Conservation (phyloP, 2,329 filamentous ascomycete genomes). For the Stemphylium vesicarium region DNA sequence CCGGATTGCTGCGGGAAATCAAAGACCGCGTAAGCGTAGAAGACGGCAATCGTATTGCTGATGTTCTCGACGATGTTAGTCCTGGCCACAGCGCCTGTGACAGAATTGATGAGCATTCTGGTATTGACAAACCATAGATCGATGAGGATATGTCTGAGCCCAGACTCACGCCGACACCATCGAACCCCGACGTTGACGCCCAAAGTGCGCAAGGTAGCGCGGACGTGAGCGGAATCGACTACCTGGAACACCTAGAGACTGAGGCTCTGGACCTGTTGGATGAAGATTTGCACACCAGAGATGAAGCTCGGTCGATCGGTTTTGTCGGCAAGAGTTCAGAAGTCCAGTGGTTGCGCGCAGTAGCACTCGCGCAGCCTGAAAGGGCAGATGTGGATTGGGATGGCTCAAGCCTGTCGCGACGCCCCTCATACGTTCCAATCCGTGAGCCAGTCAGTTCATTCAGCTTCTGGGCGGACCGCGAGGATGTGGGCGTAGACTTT, state of each 20-base stretch:
- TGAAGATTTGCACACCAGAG: constrained; percentile 36
- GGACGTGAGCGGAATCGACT: constrained; percentile 13
- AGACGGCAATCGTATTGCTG: constrained; percentile 29
- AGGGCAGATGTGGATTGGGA: constrained; percentile 17
- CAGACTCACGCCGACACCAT: constrained; percentile 18
- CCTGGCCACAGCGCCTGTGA: neutral
- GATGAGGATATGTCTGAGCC: constrained; percentile 35
- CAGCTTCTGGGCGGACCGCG: constrained; percentile 44
- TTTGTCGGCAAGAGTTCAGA: constrained; percentile 45
- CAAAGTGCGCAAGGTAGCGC: constrained; percentile 19
- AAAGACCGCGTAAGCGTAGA: constrained; percentile 25
- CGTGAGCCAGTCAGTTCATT: constrained; percentile 40
- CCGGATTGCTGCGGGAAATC: constrained; percentile 27
- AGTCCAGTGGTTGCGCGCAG: constrained; percentile 41
- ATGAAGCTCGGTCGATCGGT: constrained; percentile 37
- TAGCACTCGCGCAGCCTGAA: constrained; percentile 29
- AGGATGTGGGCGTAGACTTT: constrained; percentile 31
- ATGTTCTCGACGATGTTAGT: constrained; percentile 33
- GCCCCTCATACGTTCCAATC: constrained; percentile 9
- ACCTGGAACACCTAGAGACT: constrained; percentile 22
- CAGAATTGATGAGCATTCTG: neutral
- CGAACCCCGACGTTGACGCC: constrained; percentile 26
- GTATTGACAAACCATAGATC: constrained; percentile 28
- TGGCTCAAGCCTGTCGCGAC: constrained; percentile 4
- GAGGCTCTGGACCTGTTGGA: constrained; percentile 34